These are phyloP conservation scores for Phytophthora cactorum DNA, from an alignment of 352 stramenopile genomes.

Conservation along the genomic window DNA sequence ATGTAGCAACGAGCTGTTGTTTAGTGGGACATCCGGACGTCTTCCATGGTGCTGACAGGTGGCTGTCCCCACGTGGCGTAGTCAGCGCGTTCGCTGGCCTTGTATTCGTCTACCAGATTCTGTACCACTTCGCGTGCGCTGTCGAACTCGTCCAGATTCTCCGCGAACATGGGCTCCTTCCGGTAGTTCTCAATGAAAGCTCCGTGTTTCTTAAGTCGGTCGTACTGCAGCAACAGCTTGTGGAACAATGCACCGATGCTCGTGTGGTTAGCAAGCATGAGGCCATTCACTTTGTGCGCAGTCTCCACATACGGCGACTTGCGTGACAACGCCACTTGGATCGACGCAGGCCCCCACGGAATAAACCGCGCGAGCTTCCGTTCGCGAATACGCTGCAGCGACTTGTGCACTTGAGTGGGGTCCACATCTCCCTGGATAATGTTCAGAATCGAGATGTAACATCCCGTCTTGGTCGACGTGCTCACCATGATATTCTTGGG, in stretches of 20 bases:
- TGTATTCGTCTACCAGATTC: constrained; percentile 88
- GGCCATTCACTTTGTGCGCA: constrained; percentile 96
- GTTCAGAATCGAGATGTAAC: constrained; percentile 99
- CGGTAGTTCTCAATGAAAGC: constrained; percentile 99
- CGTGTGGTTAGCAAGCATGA: constrained; percentile 99
- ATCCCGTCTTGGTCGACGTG: constrained; percentile 95
- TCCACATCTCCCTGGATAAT: constrained; percentile 99
- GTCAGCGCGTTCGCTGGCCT: constrained; percentile 78
- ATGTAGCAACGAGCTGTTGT: neutral
- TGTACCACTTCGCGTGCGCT: constrained; percentile 85
- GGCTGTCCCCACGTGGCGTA: constrained; percentile 80
- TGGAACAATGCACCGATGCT: constrained; percentile 93
- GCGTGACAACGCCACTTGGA: constrained; percentile 98
- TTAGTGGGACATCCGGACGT: constrained; percentile 58
- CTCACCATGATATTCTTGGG: constrained; percentile 99
- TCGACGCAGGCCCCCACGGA: constrained; percentile 98
- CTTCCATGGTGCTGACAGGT: constrained; percentile 36
- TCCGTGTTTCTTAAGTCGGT: constrained; percentile 97
- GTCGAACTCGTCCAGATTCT: constrained; percentile 89
- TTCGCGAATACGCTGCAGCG: constrained; percentile 98
- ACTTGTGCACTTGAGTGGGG: constrained; percentile 98
- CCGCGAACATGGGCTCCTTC: constrained; percentile 97
- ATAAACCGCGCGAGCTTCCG: constrained; percentile 98
- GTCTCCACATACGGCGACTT: constrained; percentile 98
- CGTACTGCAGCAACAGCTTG: constrained; percentile 96